Evolutionary conservation across 2,329 filamentous ascomycete genomes (phyloP), one percentile per base, ranked within the genome.

Genomic region (Pyrenophora seminiperda): DNA sequence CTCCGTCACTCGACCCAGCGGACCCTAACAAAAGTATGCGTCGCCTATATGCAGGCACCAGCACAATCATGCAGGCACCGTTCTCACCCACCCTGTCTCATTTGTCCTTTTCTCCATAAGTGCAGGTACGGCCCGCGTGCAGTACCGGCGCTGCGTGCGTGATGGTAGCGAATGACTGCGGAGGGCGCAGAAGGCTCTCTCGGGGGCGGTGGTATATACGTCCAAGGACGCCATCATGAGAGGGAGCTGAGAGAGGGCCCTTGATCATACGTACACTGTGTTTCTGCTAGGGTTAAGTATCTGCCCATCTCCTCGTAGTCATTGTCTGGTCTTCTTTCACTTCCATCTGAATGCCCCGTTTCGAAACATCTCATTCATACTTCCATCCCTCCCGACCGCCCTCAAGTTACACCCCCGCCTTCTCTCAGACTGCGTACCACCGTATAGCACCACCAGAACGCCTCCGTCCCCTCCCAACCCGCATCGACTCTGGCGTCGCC

Each of bases 41-140:
- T 53, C 54, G 32, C 47, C 52, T 41, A 52, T 53, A 58, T 64
- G 61, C 62, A 65, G 63, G 60, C 56, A 64, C 62, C 51, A 44
- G 47, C 59, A 60, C 50, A 31, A 60, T 66, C 65, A 67, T 66
- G 59, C 62, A 64, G 54, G 62, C 61, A 64, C 61, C 40, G 42
- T 36, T 34, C 20, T 38, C 47, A 47, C 50, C 53, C 59, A 54
- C 59, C 51, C 40, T 65, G 63, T 66, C 58, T 65, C 56, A 64
- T 60, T 49, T 53, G 50, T 47, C 27, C 41, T 34, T 47, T 47
- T 39, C 29, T 31, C 32, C 47, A 37, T 47, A 20, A 34, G 47
- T 51, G 38, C 33, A 47, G 38, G 48, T 44, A 42, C 52, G 49
- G 51, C 36, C 52, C 59, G 57, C 59, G 59, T 62, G 59, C 50